phyloP scores from a whole-genome alignment of 2,329 filamentous ascomycete species.

The Aspergillus tubingensis region DNA sequence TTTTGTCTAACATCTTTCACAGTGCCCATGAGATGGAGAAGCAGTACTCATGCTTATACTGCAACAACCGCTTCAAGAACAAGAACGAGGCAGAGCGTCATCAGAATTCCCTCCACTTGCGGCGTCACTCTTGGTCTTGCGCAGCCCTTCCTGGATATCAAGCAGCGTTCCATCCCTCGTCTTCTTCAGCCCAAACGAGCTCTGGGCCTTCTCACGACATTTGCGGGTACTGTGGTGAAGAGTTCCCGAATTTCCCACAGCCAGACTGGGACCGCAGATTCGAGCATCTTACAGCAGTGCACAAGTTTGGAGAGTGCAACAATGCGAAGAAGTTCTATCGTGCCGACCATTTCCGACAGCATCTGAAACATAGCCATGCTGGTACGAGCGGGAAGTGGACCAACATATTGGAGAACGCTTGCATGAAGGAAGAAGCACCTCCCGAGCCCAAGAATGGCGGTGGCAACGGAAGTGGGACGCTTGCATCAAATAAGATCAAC shows the following conservation, averaged over 20 bases:
- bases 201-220: slow-evolving; percentile 59
- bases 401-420: slow-evolving; percentile 94
- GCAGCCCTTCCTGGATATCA: slow-evolving; percentile 75
- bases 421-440: slow-evolving; percentile 79
- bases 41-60: slow-evolving; percentile 91
- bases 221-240: slow-evolving; percentile 94
- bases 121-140: slow-evolving; percentile 95
- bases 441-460: slow-evolving; percentile 30
- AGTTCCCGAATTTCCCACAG: slow-evolving; percentile 74
- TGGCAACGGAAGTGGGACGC: slow-evolving; percentile 17
- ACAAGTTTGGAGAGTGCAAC: slow-evolving; percentile 98
- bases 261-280: slow-evolving; percentile 86
- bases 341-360: slow-evolving; percentile 96
- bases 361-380: slow-evolving; percentile 95
- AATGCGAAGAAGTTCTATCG: slow-evolving; percentile 97
- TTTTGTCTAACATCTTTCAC: background rate
- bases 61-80: slow-evolving; percentile 95
- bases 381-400: slow-evolving; percentile 98
- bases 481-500: slow-evolving; percentile 32
- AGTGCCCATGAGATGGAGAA: slow-evolving; percentile 92
- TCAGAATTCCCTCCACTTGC: slow-evolving; percentile 90
- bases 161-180: slow-evolving; percentile 83
- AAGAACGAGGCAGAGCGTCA: slow-evolving; percentile 98
- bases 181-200: slow-evolving; percentile 44
- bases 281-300: slow-evolving; percentile 82